A percentile compares a stretch with the other conserved stretches of the same genome.
Conservation (phyloP, 2,329 filamentous ascomycete species). For the Cercospora janseana region DNA sequence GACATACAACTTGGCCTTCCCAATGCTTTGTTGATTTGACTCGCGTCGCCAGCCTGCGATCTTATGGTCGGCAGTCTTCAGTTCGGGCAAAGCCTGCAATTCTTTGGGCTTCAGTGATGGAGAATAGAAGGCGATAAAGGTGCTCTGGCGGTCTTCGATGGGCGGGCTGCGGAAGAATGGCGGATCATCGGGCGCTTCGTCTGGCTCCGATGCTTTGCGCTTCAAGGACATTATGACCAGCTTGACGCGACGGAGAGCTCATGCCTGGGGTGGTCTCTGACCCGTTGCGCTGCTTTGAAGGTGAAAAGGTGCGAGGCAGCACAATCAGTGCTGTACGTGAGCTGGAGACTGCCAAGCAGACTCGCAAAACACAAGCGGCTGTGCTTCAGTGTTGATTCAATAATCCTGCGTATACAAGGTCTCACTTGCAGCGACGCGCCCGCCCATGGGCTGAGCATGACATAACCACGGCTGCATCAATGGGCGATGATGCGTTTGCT, state of each 20-base stretch:
- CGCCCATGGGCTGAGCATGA: conserved; percentile 21
- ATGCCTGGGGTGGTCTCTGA: no score
- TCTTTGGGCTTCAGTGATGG: conserved; percentile 42
- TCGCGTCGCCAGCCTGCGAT: conserved; percentile 53
- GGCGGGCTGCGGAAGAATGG: conserved; percentile 47
- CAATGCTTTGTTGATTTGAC: conserved; percentile 49
- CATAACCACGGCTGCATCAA: conserved; percentile 11
- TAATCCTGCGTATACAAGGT: no score
- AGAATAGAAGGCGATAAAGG: conserved; percentile 53
- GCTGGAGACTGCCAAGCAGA: neutral
- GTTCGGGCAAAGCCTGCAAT: conserved; percentile 47
- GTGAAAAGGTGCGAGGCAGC: no score
- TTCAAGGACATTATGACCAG: conserved; percentile 34
- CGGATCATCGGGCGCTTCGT: conserved; percentile 16
- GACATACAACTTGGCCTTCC: conserved; percentile 42
- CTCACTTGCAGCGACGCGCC: neutral
- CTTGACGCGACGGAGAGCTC: neutral
- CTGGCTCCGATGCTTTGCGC: conserved; percentile 30
- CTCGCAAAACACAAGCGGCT: no score
- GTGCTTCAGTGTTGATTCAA: no score
- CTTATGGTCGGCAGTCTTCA: conserved; percentile 50
- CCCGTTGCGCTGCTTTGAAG: no score
- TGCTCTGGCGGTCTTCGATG: conserved; percentile 52
- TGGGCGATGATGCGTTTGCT: neutral
- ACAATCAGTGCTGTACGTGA: neutral